A percentile compares a stretch with the other conserved stretches of the same genome.
Evolutionary conservation across 371 early-diverging fungal genomes (phyloP).

Genomic region (Dinochytrium kinnereticum): DNA sequence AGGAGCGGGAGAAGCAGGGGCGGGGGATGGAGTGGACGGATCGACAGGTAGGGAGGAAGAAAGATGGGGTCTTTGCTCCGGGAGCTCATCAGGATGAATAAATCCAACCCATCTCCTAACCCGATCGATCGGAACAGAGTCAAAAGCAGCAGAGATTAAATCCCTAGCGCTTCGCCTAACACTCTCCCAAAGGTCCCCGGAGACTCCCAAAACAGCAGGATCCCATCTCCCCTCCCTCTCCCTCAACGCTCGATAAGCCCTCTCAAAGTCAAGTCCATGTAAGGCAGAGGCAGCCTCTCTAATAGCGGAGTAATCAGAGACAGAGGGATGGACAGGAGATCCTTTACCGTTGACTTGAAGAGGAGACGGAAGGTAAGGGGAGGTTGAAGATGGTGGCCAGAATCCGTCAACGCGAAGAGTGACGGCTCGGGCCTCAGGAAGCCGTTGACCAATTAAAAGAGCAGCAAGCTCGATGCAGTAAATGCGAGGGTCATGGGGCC

Average conservation of each 20-base stretch:
- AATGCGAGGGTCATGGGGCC: background rate
- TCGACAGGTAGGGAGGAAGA: background rate
- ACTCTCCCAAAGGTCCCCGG: background rate
- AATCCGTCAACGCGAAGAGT: slow-evolving; percentile 1
- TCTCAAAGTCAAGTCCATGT: background rate
- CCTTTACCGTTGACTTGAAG: background rate
- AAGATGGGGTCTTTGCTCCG: background rate
- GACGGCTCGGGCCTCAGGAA: background rate
- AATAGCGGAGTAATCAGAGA: background rate
- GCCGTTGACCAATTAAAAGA: background rate
- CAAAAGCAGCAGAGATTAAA: background rate
- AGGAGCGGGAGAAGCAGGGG: background rate
- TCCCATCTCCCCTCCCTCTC: background rate
- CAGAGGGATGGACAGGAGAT: background rate
- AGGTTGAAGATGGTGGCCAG: background rate
- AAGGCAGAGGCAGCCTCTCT: background rate
- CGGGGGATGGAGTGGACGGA: background rate
- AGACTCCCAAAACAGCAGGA: background rate
- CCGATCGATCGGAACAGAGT: background rate
- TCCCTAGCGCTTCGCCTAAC: background rate
- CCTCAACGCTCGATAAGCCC: background rate
- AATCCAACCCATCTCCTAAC: slow-evolving; percentile 1
- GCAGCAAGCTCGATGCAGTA: slow-evolving; percentile 1
- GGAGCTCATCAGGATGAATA: slow-evolving; percentile 1
- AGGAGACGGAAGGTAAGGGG: background rate